Percentiles rank a stretch among this genome's conserved stretches.
phyloP scores from a whole-genome alignment of 2,329 filamentous ascomycete genomes.

The Fusarium sp. region DNA sequence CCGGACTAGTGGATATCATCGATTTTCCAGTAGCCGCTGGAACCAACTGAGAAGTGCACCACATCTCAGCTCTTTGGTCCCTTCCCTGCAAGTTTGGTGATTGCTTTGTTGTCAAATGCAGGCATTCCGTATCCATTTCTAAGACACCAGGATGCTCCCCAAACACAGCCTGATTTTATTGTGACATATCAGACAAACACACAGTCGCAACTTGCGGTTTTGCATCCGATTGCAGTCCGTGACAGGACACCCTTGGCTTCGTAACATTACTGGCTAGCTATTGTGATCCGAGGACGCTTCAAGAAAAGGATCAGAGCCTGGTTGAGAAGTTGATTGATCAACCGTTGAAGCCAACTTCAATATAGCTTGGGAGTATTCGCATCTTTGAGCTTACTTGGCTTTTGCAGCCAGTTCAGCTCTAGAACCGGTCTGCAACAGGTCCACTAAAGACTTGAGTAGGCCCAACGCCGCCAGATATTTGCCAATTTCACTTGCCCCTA shows the following conservation, averaged over 20 bases:
- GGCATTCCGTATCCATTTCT: background rate
- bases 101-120: background rate
- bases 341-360: too few relatives aligned
- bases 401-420: too few relatives aligned
- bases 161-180: background rate
- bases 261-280: background rate
- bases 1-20: background rate
- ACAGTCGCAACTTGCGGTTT: conserved; percentile 4
- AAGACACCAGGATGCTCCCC: conserved; percentile 1
- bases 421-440: too few relatives aligned
- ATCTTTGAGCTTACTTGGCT: too few relatives aligned
- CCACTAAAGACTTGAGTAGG: background rate
- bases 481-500: background rate
- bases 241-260: conserved; percentile 1
- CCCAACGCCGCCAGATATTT: background rate
- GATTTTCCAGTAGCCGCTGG: background rate
- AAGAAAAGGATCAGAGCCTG: background rate
- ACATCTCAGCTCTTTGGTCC: background rate
- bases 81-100: background rate
- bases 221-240: conserved; percentile 4
- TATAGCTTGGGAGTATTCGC: too few relatives aligned
- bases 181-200: conserved; percentile 7
- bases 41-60: background rate
- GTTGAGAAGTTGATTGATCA: background rate
- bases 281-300: background rate